Conservation (phyloP, 176 grass and related monocot genomes). For the Eremochloa ophiuroides region DNA sequence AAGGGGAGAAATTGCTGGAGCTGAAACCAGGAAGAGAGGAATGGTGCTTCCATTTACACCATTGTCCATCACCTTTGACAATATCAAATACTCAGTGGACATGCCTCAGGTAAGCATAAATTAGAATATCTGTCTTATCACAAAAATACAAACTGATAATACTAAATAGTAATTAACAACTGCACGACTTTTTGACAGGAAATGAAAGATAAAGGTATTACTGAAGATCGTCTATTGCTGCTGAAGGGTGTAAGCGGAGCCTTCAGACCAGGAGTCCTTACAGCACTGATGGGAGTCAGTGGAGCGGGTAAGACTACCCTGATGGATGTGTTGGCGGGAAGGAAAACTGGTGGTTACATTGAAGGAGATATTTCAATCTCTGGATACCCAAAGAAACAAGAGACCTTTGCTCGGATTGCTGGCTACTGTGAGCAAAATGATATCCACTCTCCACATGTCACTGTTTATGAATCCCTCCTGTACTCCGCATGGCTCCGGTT, state of each 20-base stretch:
- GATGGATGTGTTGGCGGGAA: slow-evolving; percentile 90
- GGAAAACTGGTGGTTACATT: slow-evolving; percentile 90
- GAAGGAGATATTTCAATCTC: slow-evolving; percentile 84
- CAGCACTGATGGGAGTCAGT: slow-evolving; percentile 91
- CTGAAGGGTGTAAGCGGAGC: slow-evolving; percentile 86
- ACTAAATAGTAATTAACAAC: slow-evolving; percentile 8
- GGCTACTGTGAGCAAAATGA: slow-evolving; percentile 98
- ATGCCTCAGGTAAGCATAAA: slow-evolving; percentile 75
- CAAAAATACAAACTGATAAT: not conserved
- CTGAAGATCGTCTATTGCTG: slow-evolving; percentile 60
- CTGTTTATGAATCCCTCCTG: slow-evolving; percentile 85
- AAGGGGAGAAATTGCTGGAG: slow-evolving; percentile 44
- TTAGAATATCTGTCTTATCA: not conserved
- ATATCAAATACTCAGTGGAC: slow-evolving; percentile 82
- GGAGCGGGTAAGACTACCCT: slow-evolving; percentile 92
- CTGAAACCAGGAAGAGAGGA: slow-evolving; percentile 57
- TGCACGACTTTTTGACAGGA: slow-evolving; percentile 49
- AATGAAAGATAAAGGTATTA: slow-evolving; percentile 77
- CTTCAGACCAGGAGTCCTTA: slow-evolving; percentile 92
- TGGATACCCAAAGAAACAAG: slow-evolving; percentile 94
- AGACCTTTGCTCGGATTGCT: slow-evolving; percentile 86
- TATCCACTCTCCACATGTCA: slow-evolving; percentile 94
- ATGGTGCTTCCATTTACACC: slow-evolving; percentile 91
- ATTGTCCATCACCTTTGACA: slow-evolving; percentile 70
- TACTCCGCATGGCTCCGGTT: slow-evolving; percentile 97